These are phyloP conservation scores for Antitrichia curtipendula DNA, from an alignment of 225 moss, liverwort and hornwort genomes.

Conservation along the genomic window DNA sequence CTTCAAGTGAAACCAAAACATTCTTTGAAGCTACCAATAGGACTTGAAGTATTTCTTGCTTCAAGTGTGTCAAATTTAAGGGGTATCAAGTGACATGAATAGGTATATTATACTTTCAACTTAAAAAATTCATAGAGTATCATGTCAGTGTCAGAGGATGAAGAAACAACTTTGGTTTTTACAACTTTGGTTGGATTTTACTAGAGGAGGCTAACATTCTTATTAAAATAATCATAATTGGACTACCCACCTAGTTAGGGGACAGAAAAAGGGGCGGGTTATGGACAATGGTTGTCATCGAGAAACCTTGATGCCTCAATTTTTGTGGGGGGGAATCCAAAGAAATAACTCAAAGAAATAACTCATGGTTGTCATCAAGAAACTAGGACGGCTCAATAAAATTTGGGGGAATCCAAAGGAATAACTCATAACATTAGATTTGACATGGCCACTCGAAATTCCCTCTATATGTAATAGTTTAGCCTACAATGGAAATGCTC, in stretches of 20 bases:
- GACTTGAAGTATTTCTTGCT: neutral
- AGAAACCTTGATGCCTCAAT: neutral
- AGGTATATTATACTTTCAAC: neutral
- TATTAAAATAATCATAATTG: neutral
- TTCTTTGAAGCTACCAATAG: neutral
- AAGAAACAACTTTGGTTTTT: neutral
- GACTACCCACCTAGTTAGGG: neutral
- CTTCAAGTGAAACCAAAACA: neutral
- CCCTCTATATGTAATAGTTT: neutral
- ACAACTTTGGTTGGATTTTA: neutral
- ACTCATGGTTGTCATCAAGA: neutral
- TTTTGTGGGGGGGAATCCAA: neutral
- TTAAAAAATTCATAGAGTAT: neutral
- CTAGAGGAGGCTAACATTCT: neutral
- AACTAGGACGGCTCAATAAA: neutral
- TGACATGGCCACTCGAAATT: neutral
- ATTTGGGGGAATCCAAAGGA: neutral
- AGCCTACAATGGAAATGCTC: neutral
- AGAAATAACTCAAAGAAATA: neutral
- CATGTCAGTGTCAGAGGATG: neutral
- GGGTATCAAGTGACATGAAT: fast-evolving
- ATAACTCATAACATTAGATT: neutral
- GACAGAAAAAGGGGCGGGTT: neutral
- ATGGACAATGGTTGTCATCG: neutral
- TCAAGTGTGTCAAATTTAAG: neutral